phyloP scores from a whole-genome alignment of 1,284 basidiomycete species.

The Ceraceosorus guamensis region DNA sequence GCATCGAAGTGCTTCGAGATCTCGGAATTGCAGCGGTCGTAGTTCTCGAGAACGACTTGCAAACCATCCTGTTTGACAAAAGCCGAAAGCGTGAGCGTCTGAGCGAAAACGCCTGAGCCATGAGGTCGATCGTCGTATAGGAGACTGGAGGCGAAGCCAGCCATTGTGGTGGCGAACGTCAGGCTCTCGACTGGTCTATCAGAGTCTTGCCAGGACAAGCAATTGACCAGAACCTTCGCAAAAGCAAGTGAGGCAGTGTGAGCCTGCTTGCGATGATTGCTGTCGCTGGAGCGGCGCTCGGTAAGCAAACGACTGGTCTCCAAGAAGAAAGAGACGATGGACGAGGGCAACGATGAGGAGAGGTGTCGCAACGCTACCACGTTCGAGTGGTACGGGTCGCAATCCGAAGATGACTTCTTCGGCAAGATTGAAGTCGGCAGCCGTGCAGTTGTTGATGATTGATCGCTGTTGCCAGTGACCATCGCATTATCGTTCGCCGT shows the following conservation, averaged over 20 bases:
- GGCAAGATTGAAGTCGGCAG: too few relatives aligned
- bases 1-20: conserved; percentile 59
- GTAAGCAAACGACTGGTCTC: conserved; percentile 77
- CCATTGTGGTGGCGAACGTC: conserved; percentile 59
- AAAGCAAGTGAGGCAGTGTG: conserved; percentile 62
- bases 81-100: conserved; percentile 71
- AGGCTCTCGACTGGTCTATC: conserved; percentile 52
- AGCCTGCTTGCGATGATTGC: conserved; percentile 71
- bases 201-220: conserved; percentile 59
- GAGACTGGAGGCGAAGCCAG: conserved; percentile 65
- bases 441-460: too few relatives aligned
- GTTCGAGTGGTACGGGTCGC: conserved; percentile 14
- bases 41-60: conserved; percentile 61
- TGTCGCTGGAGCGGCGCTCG: conserved; percentile 69
- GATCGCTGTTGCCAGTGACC: conserved; percentile 2
- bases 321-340: conserved; percentile 79
- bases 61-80: conserved; percentile 66
- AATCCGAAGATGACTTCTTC: too few relatives aligned
- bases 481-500: conserved; percentile 13
- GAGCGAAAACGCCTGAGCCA: conserved; percentile 53
- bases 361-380: conserved; percentile 61
- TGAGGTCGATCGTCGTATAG: conserved; percentile 72
- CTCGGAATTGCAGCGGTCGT: conserved; percentile 57
- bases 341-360: conserved; percentile 68
- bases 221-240: conserved; percentile 65